phyloP scores from a whole-genome alignment of 345 rosid genomes.

The Aquilaria yunnanensis region DNA sequence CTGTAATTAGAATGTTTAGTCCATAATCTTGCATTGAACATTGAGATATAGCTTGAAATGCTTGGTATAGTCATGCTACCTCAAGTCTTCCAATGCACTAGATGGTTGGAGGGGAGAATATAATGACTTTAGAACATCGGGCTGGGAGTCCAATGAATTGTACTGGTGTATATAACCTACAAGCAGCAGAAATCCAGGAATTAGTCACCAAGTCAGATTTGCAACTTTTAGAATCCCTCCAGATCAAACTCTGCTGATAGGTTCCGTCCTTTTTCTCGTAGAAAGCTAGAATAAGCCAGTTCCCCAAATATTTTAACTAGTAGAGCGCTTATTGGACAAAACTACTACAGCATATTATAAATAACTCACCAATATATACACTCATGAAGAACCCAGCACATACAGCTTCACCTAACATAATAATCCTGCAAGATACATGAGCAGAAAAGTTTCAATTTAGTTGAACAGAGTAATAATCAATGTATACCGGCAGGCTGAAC shows the following conservation, averaged over 20 bases:
- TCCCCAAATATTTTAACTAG: background rate
- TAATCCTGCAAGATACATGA: conserved; percentile 52
- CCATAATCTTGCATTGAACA: no score
- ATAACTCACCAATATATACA: conserved; percentile 70
- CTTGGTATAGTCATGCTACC: conserved; percentile 28
- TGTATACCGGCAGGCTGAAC: no score
- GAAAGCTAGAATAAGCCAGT: background rate
- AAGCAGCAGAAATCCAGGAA: conserved; percentile 17
- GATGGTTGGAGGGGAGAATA: conserved; percentile 96
- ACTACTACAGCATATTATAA: background rate
- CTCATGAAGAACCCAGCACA: conserved; percentile 74
- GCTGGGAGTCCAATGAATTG: conserved; percentile 78
- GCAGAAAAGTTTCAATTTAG: background rate
- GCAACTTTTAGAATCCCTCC: background rate
- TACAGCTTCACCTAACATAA: conserved; percentile 75
- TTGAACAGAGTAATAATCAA: conserved; percentile 3
- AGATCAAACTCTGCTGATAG: no score
- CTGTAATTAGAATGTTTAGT: no score
- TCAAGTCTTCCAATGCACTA: conserved; percentile 87
- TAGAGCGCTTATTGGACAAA: background rate
- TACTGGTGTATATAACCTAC: conserved; percentile 84
- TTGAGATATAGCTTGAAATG: no score
- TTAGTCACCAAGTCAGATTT: background rate
- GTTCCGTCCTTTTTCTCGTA: no score
- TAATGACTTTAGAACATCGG: conserved; percentile 86